Evolutionary conservation across 148 eudicot species (phyloP).

Genomic region (Rhododendron vialii): DNA sequence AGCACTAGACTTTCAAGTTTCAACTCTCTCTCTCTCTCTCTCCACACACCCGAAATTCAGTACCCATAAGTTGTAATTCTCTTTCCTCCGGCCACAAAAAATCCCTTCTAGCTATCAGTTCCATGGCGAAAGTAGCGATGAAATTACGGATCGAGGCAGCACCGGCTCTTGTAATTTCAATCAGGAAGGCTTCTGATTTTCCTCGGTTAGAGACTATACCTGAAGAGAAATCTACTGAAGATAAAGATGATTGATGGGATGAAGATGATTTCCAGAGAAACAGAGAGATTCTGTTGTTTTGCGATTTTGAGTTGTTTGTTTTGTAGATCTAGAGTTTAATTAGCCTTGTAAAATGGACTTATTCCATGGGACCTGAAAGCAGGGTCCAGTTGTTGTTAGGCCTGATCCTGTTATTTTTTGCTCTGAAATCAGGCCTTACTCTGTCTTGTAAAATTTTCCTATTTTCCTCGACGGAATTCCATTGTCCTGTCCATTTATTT

Average conservation of each 20-base stretch:
- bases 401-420: background rate
- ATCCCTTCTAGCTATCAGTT: background rate
- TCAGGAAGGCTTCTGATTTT: background rate
- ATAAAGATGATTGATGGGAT: background rate
- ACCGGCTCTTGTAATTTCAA: background rate
- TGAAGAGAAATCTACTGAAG: background rate
- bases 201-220: background rate
- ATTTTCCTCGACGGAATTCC: no score
- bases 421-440: background rate
- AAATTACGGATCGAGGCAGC: background rate
- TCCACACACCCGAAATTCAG: background rate
- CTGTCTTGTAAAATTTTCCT: background rate
- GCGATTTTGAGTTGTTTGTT: background rate
- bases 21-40: background rate
- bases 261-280: background rate
- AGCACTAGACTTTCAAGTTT: background rate
- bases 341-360: background rate
- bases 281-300: background rate
- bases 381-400: background rate
- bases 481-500: no score
- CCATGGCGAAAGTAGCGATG: background rate
- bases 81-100: background rate
- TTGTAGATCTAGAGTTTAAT: background rate
- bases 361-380: background rate
- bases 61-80: background rate